phyloP scores from a whole-genome alignment of 768 basidiomycete species.

The Leccinum boreale region DNA sequence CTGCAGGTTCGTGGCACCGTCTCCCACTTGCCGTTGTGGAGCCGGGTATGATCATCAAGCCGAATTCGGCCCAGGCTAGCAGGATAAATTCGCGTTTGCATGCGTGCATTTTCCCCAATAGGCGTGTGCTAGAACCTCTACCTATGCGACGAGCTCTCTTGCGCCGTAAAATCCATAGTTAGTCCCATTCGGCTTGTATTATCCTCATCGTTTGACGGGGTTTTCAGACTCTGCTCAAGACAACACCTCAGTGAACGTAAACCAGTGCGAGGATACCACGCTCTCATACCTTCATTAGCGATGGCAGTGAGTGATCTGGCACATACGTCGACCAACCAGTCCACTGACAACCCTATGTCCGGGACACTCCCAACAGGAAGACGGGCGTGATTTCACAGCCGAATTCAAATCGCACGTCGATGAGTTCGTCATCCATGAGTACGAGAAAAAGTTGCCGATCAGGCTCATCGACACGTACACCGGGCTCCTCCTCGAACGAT shows the following conservation, averaged over 20 bases:
- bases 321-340: not conserved
- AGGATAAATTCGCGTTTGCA: not conserved
- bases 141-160: not conserved
- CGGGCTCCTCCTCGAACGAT: constrained; percentile 18
- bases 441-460: constrained; percentile 19
- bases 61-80: not conserved
- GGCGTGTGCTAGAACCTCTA: not conserved
- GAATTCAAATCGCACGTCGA: constrained; percentile 16
- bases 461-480: constrained; percentile 27
- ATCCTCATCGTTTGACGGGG: not conserved
- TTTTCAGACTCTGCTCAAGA: not conserved
- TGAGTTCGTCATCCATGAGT: constrained; percentile 13
- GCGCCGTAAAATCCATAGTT: not conserved
- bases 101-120: not conserved
- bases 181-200: not conserved
- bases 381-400: constrained; percentile 3
- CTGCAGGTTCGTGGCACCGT: not conserved
- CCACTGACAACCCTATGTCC: not conserved
- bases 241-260: not conserved
- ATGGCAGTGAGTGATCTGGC: constrained; percentile 6
- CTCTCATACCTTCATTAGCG: not conserved
- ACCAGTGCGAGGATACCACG: not conserved
- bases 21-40: not conserved
- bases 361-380: not conserved
- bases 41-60: not conserved